These are phyloP conservation scores for Plantago major DNA, from an alignment of 257 asterid species.

Conservation along the genomic window DNA sequence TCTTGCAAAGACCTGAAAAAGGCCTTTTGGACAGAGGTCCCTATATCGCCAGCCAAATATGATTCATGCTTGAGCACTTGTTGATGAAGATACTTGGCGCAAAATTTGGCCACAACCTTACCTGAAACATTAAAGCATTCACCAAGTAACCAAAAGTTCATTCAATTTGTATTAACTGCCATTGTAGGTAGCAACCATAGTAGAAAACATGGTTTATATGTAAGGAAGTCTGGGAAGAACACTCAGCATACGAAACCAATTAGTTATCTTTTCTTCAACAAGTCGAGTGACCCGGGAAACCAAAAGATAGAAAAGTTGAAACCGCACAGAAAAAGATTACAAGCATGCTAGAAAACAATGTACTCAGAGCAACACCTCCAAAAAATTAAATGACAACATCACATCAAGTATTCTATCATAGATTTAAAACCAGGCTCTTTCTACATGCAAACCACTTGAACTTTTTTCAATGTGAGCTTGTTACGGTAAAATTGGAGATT, in stretches of 20 bases:
- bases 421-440: too few relatives aligned
- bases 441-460: too few relatives aligned
- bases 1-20: conserved; percentile 67
- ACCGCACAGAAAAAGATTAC: neutral
- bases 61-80: conserved; percentile 94
- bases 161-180: neutral
- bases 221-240: neutral
- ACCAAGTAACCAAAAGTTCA: conserved; percentile 17
- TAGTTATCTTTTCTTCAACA: neutral
- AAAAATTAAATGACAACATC: neutral
- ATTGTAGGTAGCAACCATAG: neutral
- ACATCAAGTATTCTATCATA: too few relatives aligned
- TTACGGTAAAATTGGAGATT: too few relatives aligned
- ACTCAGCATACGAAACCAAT: neutral
- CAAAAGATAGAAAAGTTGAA: neutral
- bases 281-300: neutral
- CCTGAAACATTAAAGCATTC: conserved; percentile 43
- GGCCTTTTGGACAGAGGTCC: conserved; percentile 73
- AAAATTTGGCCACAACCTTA: conserved; percentile 95
- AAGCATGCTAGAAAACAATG: neutral
- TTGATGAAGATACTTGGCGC: conserved; percentile 94
- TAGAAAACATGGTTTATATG: conserved; percentile 2
- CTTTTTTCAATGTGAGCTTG: too few relatives aligned
- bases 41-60: conserved; percentile 73
- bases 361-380: too few relatives aligned